Evolutionary conservation across 192 early-diverging fungal species (phyloP).

Genomic region (Allomyces javanicus): DNA sequence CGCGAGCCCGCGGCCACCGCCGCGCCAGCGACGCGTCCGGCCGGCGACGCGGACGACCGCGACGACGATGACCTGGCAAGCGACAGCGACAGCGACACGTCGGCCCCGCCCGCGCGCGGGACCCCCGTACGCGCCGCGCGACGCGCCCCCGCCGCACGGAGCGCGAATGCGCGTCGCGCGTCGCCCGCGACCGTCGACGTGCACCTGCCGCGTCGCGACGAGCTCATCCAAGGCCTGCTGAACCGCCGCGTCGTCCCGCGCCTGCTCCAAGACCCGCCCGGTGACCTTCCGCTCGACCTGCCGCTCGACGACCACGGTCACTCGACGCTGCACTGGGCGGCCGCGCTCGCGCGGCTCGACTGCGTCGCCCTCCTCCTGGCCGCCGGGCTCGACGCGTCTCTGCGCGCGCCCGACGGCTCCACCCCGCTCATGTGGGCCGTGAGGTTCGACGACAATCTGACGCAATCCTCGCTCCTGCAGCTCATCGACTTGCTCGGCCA

Average conservation of each 20-base stretch:
- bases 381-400: not conserved
- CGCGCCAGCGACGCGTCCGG: too few relatives aligned
- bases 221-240: not conserved
- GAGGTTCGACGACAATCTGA: not conserved
- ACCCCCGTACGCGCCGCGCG: too few relatives aligned
- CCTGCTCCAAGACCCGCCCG: conserved; percentile 6
- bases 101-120: too few relatives aligned
- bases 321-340: conserved; percentile 89
- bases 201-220: not conserved
- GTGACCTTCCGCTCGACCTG: conserved; percentile 54
- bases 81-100: not conserved
- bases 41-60: too few relatives aligned
- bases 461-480: not conserved
- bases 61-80: not conserved
- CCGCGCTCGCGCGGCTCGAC: conserved; percentile 57
- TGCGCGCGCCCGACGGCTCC: not conserved
- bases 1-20: too few relatives aligned
- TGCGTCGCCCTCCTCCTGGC: not conserved
- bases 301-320: conserved; percentile 89
- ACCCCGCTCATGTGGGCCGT: not conserved
- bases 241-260: not conserved
- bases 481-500: not conserved
- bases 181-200: too few relatives aligned
- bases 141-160: too few relatives aligned
- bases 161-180: too few relatives aligned